Base-by-base conservation (phyloP, 1,284 basidiomycete species). In the Heterobasidion occidentale region DNA sequence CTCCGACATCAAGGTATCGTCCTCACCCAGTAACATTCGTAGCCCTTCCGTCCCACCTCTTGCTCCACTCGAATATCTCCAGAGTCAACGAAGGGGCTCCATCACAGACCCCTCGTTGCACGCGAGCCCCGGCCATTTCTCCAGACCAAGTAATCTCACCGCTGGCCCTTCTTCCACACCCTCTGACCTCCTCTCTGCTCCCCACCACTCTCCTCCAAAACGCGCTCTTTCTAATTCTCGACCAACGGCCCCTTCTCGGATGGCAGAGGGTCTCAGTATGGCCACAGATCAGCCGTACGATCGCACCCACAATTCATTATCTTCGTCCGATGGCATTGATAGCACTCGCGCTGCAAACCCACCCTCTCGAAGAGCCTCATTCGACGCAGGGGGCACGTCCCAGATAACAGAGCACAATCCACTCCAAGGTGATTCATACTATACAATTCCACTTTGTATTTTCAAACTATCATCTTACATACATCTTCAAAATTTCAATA, bases 31-130 rank as follows among this genome's bases (percentile, higher is more conserved):
- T 57, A 56, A 62, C 61, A 46, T 59, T 50, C 64, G 66, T 59
- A 70, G 71, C 64, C 70, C 71, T 60, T 70, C 73, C 51, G 69
- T 74, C 60, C 74, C 73, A 15, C 77, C 79, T 49, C 79, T 91
- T 36, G 83, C 85, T 9, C 86, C 88, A 14, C 81, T 90, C 62
- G 84, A 89, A 67, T 84, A 78, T 66, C 77, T 90, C 34, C 86
- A 90, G 69, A 87, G 80, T 58, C 88, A 90, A 65, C 81, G 88
- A 33, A 74, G 88, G 59, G 86, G 86, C 56, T 90, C 89, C 2
- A 84, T 90, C 65, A 88, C 88, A 17, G 88, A 90, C 72, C 88
- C 88, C 3, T 84, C 84, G 50, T 76, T 90, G 54, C 87, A 88
- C 70, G 81, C 83, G 15, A 65, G 72, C 33, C 67, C 70, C 12